Conservation (phyloP, 768 basidiomycete species). For the Lentinula aciculospora region DNA sequence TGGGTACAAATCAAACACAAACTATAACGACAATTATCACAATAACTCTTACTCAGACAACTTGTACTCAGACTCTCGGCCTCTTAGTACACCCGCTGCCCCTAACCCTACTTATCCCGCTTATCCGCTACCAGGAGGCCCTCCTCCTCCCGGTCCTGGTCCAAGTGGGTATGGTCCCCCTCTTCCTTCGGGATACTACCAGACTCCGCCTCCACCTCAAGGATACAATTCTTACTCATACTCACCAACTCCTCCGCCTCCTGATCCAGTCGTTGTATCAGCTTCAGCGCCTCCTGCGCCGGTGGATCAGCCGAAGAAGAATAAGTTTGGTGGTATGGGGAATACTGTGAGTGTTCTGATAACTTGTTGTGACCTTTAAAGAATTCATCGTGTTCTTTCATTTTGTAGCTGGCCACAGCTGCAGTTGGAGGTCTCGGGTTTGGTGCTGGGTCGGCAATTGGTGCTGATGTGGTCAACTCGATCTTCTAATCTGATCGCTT, state of each 20-base stretch:
- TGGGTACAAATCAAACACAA: constrained; percentile 11
- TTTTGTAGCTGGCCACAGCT: constrained; percentile 52
- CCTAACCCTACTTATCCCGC: not conserved
- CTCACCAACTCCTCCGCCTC: not conserved
- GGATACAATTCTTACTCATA: constrained; percentile 12
- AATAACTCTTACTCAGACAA: too few relatives aligned
- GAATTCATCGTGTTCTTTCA: not conserved
- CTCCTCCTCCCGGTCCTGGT: constrained; percentile 9
- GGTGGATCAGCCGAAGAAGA: constrained; percentile 43
- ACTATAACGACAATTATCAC: not conserved
- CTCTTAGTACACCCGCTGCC: not conserved
- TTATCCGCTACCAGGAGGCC: constrained; percentile 7
- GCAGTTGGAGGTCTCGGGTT: constrained; percentile 72
- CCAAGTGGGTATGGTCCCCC: constrained; percentile 9
- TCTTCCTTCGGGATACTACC: constrained; percentile 13
- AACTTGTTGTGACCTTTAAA: not conserved
- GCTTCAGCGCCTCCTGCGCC: constrained; percentile 20
- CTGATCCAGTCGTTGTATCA: constrained; percentile 9
- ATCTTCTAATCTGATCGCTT: constrained; percentile 29
- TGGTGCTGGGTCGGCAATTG: constrained; percentile 53
- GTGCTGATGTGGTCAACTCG: constrained; percentile 38
- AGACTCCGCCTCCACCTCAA: constrained; percentile 17
- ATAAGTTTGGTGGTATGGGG: constrained; percentile 50
- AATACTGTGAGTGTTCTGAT: constrained; percentile 40
- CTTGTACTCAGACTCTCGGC: not conserved